A percentile compares a stretch with the other conserved stretches of the same genome.
These are phyloP conservation scores for Actinomortierella ambigua DNA, from an alignment of 371 early-diverging fungal genomes.

Conservation along the genomic window DNA sequence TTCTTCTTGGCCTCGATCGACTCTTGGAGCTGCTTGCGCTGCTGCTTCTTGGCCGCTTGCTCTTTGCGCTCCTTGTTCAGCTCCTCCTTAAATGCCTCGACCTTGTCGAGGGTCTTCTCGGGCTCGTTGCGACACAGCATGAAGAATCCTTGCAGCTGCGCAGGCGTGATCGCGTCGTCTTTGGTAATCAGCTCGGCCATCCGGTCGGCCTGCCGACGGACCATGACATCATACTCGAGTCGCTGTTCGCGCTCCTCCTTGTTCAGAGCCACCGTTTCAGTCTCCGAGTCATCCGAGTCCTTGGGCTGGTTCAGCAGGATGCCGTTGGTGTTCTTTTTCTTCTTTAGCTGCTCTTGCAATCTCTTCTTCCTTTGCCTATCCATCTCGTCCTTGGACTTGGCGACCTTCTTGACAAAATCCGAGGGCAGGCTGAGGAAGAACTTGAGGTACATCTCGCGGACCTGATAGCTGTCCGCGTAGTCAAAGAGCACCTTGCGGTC, in stretches of 20 bases:
- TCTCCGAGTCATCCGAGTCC: neutral
- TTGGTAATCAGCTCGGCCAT: constrained; percentile 37
- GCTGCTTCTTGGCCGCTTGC: constrained; percentile 22
- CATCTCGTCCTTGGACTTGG: constrained; percentile 20
- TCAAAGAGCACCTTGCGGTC: constrained; percentile 71
- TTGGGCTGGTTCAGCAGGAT: neutral
- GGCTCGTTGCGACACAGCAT: constrained; percentile 42
- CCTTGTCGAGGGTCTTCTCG: constrained; percentile 31
- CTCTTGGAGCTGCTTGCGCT: constrained; percentile 20
- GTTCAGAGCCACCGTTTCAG: neutral
- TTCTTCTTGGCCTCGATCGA: constrained; percentile 38
- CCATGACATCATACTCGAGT: constrained; percentile 35
- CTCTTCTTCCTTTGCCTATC: neutral
- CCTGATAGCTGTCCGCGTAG: constrained; percentile 41
- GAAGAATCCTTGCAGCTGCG: constrained; percentile 53
- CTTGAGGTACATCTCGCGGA: constrained; percentile 50
- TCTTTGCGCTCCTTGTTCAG: constrained; percentile 21
- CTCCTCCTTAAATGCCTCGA: constrained; percentile 32
- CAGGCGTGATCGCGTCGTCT: constrained; percentile 50
- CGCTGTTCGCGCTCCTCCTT: constrained; percentile 24
- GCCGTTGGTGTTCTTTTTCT: too few relatives aligned
- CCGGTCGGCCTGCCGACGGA: constrained; percentile 21
- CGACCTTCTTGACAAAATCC: constrained; percentile 17
- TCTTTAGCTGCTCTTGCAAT: neutral
- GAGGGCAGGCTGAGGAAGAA: constrained; percentile 48